These are phyloP conservation scores for Caloboletus inedulis DNA, from an alignment of 1,284 basidiomycete genomes.

Conservation along the genomic window DNA sequence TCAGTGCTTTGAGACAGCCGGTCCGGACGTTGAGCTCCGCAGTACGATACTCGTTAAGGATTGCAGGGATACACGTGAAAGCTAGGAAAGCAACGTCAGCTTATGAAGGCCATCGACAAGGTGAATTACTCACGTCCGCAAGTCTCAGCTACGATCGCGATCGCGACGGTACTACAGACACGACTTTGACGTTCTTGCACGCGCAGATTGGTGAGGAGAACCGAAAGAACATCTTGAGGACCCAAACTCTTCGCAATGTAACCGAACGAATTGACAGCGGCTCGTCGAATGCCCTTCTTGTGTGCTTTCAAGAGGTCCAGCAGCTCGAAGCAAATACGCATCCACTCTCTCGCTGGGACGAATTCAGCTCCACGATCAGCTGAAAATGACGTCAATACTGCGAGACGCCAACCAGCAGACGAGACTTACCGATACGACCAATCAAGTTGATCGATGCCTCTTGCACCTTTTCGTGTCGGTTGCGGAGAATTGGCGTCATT, in stretches of 20 bases:
- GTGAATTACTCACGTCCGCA: constrained; percentile 74
- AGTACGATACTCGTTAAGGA: constrained; percentile 98
- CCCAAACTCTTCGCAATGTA: constrained; percentile 99
- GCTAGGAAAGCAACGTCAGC: constrained; percentile 45
- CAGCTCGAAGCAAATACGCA: constrained; percentile 99
- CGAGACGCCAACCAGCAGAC: background rate
- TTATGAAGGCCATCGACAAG: background rate
- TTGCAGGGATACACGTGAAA: constrained; percentile 98
- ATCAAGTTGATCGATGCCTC: constrained; percentile 99
- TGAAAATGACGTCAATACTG: constrained; percentile 29
- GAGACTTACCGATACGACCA: constrained; percentile 81
- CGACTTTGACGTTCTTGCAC: constrained; percentile 99
- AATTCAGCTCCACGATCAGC: constrained; percentile 99
- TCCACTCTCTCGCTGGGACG: constrained; percentile 98
- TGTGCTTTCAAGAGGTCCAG: constrained; percentile 97
- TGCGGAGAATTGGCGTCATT: constrained; percentile 98
- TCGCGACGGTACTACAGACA: constrained; percentile 98
- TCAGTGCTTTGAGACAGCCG: constrained; percentile 97
- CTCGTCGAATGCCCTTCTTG: constrained; percentile 98
- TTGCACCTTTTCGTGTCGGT: constrained; percentile 99
- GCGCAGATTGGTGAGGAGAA: constrained; percentile 93
- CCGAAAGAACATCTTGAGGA: constrained; percentile 96
- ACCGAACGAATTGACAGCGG: constrained; percentile 98
- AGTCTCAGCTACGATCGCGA: constrained; percentile 96
- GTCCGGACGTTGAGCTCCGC: constrained; percentile 98